Base-by-base conservation (phyloP, 2,329 filamentous ascomycete genomes). In the Diaporthe amygdali region DNA sequence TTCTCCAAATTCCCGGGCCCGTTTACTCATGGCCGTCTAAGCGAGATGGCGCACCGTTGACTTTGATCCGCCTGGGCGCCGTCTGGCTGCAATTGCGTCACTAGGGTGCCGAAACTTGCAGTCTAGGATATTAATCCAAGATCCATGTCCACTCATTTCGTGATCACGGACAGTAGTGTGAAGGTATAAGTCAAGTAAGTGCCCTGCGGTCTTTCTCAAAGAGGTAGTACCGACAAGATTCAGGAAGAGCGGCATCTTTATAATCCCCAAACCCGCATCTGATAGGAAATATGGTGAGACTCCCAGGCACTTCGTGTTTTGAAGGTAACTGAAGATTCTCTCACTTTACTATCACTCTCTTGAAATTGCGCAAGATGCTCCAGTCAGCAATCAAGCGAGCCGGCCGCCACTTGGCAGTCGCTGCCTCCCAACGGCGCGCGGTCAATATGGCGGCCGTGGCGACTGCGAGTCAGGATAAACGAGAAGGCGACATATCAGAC, bases 401-500 rank as follows among this genome's bases (percentile, higher is more conserved):
- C 47, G 22, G 22, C 44, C 71, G 47, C 9, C 63, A 54, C n/a
- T 12, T 59, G 30, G 17, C 63, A n/a, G 17, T 25, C 4, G 34
- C 32, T 17, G 32, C 30, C 10, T 15, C 20, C 1, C 49, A 64
- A n/a, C 25, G 22, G 30, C 67, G 68, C 20, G 9, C 27, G 2
- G 59, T 71, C 37, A 71, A 56, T 39, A 76, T 76, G 74, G 74
- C 72, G 3, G 69, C 74, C 56, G 59, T 69, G 51, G 52, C 71
- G 14, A 66, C 69, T 10, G 49, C 66, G 14, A 51, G 47, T 3
- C 47, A 41, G 20, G 70, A 52, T 12, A 90, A 89, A 74, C 84
- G 86, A 47, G 88, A 89, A 74, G 90, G 90, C 3, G 86, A 91
- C 74, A 92, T 92, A 41, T 90, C 89, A 0, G 89, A 90, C 66